A percentile compares a stretch with the other conserved stretches of the same genome.
These are phyloP conservation scores for Flaveria ramosissima DNA, from an alignment of 129 eudicot species.

Conservation along the genomic window DNA sequence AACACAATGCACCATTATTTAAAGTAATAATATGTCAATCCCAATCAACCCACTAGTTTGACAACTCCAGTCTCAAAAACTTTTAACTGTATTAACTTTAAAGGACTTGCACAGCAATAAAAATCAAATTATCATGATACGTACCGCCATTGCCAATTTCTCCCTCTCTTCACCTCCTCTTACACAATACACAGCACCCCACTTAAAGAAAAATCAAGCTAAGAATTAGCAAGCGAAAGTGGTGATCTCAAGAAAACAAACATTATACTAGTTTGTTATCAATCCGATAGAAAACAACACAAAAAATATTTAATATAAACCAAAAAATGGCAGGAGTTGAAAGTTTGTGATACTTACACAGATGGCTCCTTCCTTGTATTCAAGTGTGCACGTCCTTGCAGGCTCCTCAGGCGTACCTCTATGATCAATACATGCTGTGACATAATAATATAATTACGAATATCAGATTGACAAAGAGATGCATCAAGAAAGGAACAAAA, in stretches of 20 bases:
- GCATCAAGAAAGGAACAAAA: background rate
- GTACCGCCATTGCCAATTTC: constrained; percentile 82
- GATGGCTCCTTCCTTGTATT: constrained; percentile 65
- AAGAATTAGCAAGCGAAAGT: background rate
- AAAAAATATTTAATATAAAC: background rate
- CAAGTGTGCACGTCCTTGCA: constrained; percentile 95
- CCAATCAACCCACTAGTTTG: background rate
- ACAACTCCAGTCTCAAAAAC: background rate
- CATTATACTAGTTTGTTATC: background rate
- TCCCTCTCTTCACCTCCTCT: constrained; percentile 86
- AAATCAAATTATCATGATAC: constrained; percentile 10
- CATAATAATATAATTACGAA: background rate
- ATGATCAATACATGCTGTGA: constrained; percentile 94
- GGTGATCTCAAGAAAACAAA: background rate
- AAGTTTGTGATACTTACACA: constrained; percentile 57
- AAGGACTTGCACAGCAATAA: background rate
- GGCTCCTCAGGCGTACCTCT: constrained; percentile 97
- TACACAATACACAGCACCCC: constrained; percentile 96
- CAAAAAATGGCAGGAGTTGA: background rate
- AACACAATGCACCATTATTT: background rate
- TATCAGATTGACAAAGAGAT: background rate
- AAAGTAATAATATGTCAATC: background rate
- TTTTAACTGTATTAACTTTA: background rate
- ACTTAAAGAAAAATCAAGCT: constrained; percentile 42
- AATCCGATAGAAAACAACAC: background rate